phyloP scores from a whole-genome alignment of 768 basidiomycete genomes.

The Asterophora lycoperdoides region DNA sequence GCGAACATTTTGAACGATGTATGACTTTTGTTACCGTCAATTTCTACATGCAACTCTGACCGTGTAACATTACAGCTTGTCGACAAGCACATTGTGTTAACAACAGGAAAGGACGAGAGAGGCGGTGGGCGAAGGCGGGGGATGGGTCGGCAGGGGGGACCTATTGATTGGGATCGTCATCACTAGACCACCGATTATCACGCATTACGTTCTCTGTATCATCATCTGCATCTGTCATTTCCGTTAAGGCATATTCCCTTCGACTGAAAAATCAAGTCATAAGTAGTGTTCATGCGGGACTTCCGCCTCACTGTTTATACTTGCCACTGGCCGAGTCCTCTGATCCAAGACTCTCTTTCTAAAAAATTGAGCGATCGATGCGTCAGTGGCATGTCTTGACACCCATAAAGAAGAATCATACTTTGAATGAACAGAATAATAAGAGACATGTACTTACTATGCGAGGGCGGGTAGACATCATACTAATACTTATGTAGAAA shows the following conservation, averaged over 20 bases:
- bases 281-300: too few species aligned
- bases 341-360: too few species aligned
- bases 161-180: slow-evolving; percentile 54
- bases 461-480: too few species aligned
- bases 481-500: too few species aligned
- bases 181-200: slow-evolving; percentile 27
- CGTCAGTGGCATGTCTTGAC: too few species aligned
- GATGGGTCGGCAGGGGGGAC: slow-evolving; percentile 42
- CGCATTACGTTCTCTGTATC: slow-evolving; percentile 6
- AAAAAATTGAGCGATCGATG: too few species aligned
- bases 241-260: background rate
- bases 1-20: slow-evolving; percentile 88
- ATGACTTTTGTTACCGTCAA: slow-evolving; percentile 25
- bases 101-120: slow-evolving; percentile 54
- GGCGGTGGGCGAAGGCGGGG: slow-evolving; percentile 48
- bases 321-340: too few species aligned
- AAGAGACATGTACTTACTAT: too few species aligned
- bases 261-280: too few species aligned
- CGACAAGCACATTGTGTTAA: slow-evolving; percentile 70
- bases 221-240: slow-evolving; percentile 3
- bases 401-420: too few species aligned
- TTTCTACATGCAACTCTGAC: slow-evolving; percentile 2
- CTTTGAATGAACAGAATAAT: too few species aligned
- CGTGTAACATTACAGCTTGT: slow-evolving; percentile 48
- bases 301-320: too few species aligned